Conservation (phyloP, 2,329 filamentous ascomycete species). For the Leptographium radiaticola region DNA sequence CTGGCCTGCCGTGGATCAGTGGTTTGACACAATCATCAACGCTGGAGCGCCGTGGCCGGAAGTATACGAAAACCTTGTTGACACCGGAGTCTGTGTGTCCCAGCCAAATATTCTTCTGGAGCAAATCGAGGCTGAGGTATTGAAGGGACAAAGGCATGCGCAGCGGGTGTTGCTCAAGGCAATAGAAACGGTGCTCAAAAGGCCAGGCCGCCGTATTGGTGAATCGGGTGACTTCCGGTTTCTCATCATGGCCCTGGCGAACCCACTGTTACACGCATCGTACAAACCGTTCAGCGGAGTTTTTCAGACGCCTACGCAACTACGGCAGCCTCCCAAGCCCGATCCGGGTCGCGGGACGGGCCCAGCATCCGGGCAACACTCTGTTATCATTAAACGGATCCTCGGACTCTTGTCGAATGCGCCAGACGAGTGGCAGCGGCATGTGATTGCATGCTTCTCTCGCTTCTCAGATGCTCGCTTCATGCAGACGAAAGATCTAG, state of each 20-base stretch:
- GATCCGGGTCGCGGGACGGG: slow-evolving; percentile 21
- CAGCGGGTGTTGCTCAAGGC: slow-evolving; percentile 63
- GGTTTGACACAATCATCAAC: slow-evolving; percentile 60
- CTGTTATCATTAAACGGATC: slow-evolving; percentile 73
- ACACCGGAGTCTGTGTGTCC: slow-evolving; percentile 18
- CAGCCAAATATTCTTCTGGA: slow-evolving; percentile 23
- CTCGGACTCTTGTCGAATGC: slow-evolving; percentile 69
- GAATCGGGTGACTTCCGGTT: slow-evolving; percentile 62
- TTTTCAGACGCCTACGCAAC: slow-evolving; percentile 12
- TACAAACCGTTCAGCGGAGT: slow-evolving; percentile 27
- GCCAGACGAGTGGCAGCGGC: slow-evolving; percentile 61
- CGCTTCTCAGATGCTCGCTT: slow-evolving; percentile 56
- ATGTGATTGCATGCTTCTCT: slow-evolving; percentile 67
- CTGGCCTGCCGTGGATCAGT: slow-evolving; percentile 57
- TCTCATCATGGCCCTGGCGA: slow-evolving; percentile 63
- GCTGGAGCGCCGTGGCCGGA: slow-evolving; percentile 55
- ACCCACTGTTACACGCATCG: slow-evolving; percentile 55
- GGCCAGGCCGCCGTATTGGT: slow-evolving; percentile 57
- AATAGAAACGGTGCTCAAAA: slow-evolving; percentile 66
- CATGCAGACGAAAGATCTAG: slow-evolving; percentile 59
- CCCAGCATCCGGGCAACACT: slow-evolving; percentile 52
- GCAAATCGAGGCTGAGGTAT: slow-evolving; percentile 31
- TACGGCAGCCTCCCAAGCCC: background rate
- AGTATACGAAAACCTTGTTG: slow-evolving; percentile 40
- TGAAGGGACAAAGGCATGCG: slow-evolving; percentile 52